phyloP scores from a whole-genome alignment of 495 filamentous ascomycete genomes.

The Penicillium macrosclerotiorum region DNA sequence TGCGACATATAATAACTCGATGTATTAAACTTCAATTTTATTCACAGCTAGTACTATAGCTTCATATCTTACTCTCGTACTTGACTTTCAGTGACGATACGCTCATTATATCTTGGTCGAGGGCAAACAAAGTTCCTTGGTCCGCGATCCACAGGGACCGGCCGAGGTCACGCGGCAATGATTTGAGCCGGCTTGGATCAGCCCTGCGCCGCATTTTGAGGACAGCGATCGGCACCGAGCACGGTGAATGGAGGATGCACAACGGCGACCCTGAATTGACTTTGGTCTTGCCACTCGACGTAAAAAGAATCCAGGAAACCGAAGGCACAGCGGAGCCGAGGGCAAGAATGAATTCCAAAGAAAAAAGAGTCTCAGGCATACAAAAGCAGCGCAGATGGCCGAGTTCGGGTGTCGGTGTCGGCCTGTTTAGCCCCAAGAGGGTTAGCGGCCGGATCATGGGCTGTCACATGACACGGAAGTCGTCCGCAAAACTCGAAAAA shows the following conservation, averaged over 20 bases:
- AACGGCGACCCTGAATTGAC: too few relatives aligned
- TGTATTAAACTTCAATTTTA: too few relatives aligned
- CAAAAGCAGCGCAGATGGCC: background rate
- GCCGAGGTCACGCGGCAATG: constrained; percentile 11
- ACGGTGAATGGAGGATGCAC: too few relatives aligned
- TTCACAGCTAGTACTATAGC: too few relatives aligned
- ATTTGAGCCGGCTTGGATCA: constrained; percentile 4
- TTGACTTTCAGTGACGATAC: too few relatives aligned
- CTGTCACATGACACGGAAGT: background rate
- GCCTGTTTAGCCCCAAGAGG: background rate
- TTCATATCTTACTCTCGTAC: too few relatives aligned
- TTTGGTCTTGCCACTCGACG: background rate
- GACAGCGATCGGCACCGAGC: background rate
- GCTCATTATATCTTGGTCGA: background rate
- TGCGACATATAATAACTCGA: too few relatives aligned
- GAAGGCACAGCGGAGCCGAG: background rate
- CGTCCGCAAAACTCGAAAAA: too few relatives aligned
- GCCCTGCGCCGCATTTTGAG: background rate
- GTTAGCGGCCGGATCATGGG: background rate
- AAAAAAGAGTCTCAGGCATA: background rate
- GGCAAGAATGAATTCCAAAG: background rate
- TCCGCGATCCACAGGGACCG: constrained; percentile 12
- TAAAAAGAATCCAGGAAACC: too few relatives aligned
- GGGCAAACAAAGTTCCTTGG: constrained; percentile 16
- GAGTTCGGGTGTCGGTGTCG: background rate